A percentile compares a stretch with the other conserved stretches of the same genome.
These are phyloP conservation scores for Globisporangium takayamanum DNA, from an alignment of 352 stramenopile genomes.

Conservation along the genomic window DNA sequence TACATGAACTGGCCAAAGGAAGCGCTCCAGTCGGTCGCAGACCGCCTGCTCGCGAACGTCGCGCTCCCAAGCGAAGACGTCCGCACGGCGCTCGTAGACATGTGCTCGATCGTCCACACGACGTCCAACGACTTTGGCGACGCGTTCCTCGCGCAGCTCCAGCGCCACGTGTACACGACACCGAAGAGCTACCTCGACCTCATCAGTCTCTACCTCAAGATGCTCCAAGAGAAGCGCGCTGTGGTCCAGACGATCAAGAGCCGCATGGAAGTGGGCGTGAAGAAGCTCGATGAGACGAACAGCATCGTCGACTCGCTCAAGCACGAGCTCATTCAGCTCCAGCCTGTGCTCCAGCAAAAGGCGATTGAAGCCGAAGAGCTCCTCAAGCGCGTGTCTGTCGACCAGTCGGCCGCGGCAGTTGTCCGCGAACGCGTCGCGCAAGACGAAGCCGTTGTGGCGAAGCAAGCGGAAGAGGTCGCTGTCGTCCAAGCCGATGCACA, in stretches of 20 bases:
- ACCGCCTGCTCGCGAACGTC: slow-evolving; percentile 80
- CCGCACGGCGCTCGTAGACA: slow-evolving; percentile 71
- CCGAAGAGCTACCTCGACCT: slow-evolving; percentile 95
- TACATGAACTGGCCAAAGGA: slow-evolving; percentile 93
- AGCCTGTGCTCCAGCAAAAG: slow-evolving; percentile 89
- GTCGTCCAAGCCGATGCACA: slow-evolving; percentile 90
- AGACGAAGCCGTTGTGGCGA: slow-evolving; percentile 88
- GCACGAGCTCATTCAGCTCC: slow-evolving; percentile 87
- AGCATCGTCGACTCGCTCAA: slow-evolving; percentile 91
- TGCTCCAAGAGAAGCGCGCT: slow-evolving; percentile 85
- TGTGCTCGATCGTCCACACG: slow-evolving; percentile 92
- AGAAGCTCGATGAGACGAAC: slow-evolving; percentile 94
- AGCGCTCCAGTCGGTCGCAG: slow-evolving; percentile 88
- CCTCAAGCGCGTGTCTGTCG: slow-evolving; percentile 89
- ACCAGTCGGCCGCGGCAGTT: slow-evolving; percentile 88
- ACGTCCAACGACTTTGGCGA: slow-evolving; percentile 86
- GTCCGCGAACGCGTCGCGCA: slow-evolving; percentile 84
- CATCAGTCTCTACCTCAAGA: slow-evolving; percentile 91
- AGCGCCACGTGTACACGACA: slow-evolving; percentile 93
- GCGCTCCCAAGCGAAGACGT: slow-evolving; percentile 71
- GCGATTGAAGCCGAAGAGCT: slow-evolving; percentile 88
- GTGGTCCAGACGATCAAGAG: slow-evolving; percentile 80
- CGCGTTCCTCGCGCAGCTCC: slow-evolving; percentile 86
- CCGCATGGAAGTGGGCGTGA: slow-evolving; percentile 89
- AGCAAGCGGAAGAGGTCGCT: slow-evolving; percentile 89